Percentiles rank a stretch among this genome's conserved stretches.
Evolutionary conservation across 139 green algal species (phyloP).

Genomic region (Chlamydomonas incerta): DNA sequence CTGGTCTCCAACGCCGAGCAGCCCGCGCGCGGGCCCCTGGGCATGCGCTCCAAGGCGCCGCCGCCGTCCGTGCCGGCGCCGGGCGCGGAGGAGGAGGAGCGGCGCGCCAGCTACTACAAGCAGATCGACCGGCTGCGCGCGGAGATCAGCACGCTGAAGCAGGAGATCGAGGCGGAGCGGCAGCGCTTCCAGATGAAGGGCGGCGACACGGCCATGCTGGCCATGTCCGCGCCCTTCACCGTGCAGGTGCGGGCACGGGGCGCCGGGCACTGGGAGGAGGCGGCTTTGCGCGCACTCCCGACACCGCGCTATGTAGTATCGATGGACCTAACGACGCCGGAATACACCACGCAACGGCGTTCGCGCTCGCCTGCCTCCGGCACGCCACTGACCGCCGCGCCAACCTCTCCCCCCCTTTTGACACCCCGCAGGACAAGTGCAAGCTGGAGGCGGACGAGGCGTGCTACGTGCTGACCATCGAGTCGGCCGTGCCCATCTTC

Average conservation of each 20-base stretch:
- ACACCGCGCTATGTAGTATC: no score
- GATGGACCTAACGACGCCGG: no score
- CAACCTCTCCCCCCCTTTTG: no score
- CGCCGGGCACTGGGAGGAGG: no score
- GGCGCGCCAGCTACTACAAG: slow-evolving; percentile 39
- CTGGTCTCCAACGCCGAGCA: slow-evolving; percentile 15
- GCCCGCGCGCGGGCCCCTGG: background rate
- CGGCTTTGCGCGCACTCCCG: no score
- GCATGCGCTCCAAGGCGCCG: background rate
- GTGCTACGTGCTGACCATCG: slow-evolving; percentile 74
- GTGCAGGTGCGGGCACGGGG: slow-evolving; percentile 8
- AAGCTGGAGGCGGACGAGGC: slow-evolving; percentile 70
- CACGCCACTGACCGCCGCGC: no score
- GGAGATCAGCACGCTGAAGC: slow-evolving; percentile 64
- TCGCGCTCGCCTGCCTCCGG: no score
- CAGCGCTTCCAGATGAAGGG: slow-evolving; percentile 44
- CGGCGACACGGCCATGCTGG: slow-evolving; percentile 54
- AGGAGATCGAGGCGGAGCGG: slow-evolving; percentile 57
- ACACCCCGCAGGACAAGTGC: slow-evolving; percentile 41
- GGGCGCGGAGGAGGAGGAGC: slow-evolving; percentile 50
- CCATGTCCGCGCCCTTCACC: slow-evolving; percentile 54
- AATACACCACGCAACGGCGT: no score
- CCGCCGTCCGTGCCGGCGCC: background rate
- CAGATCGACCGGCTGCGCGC: slow-evolving; percentile 53
- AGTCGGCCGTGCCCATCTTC: slow-evolving; percentile 75